Conservation (phyloP, 2,329 filamentous ascomycete species). For the Dactylonectria estremocensis region DNA sequence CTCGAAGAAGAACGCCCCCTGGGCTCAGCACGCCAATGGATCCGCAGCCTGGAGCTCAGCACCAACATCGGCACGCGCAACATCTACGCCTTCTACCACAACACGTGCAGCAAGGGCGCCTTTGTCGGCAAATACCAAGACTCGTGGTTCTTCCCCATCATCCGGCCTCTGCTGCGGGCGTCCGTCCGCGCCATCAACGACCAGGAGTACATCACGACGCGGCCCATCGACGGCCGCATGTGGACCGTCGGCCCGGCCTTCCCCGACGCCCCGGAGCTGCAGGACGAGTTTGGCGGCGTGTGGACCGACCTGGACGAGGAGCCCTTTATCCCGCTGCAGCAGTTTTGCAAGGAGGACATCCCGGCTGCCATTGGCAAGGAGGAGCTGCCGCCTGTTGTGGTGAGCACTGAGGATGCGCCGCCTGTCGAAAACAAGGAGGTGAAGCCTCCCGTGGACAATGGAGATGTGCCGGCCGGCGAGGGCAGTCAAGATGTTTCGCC, state of each 20-base stretch:
- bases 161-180: constrained; percentile 24
- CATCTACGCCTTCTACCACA: constrained; percentile 47
- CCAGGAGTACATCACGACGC: constrained; percentile 20
- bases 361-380: no score
- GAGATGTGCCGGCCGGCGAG: no score
- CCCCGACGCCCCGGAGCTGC: not conserved
- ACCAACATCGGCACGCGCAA: constrained; percentile 44
- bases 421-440: no score
- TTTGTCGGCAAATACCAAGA: constrained; percentile 42
- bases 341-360: no score
- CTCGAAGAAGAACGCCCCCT: constrained; percentile 4
- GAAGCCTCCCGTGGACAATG: no score
- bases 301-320: constrained; percentile 13
- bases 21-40: constrained; percentile 30
- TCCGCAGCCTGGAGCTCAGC: constrained; percentile 32
- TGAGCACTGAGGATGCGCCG: no score
- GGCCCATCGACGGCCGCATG: constrained; percentile 35
- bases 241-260: constrained; percentile 33
- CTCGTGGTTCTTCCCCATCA: constrained; percentile 41
- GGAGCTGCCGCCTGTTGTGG: no score
- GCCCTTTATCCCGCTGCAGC: no score
- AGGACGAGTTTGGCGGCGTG: constrained; percentile 34
- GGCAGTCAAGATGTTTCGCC: no score
- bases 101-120: constrained; percentile 43
- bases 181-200: constrained; percentile 16